Conservation (phyloP, 2,329 filamentous ascomycete species). For the Neonectria magnoliae region DNA sequence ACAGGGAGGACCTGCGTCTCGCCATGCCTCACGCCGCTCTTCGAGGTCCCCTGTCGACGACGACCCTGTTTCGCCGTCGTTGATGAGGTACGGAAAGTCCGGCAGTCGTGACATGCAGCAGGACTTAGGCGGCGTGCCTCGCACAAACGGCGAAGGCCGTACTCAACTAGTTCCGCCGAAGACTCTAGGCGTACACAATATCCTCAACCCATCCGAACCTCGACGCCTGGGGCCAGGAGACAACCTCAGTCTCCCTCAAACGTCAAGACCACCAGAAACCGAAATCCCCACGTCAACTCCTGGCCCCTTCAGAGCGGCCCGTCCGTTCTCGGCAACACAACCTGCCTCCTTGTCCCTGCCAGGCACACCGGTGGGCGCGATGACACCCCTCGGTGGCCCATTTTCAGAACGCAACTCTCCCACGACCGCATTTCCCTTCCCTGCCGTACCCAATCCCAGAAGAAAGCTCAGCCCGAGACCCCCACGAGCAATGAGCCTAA, state of each 20-base stretch:
- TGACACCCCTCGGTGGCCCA: conserved; percentile 42
- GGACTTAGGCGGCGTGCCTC: conserved; percentile 33
- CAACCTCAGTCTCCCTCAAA: conserved; percentile 21
- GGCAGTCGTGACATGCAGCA: conserved; percentile 38
- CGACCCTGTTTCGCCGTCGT: conserved; percentile 41
- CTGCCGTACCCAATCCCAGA: conserved; percentile 43
- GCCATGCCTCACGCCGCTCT: conserved; percentile 62
- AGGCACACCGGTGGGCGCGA: conserved; percentile 44
- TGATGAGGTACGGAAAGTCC: conserved; percentile 34
- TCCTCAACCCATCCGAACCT: conserved; percentile 51
- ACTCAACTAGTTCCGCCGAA: conserved; percentile 40
- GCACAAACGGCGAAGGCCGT: conserved; percentile 36
- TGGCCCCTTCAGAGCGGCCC: conserved; percentile 35
- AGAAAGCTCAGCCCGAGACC: conserved; percentile 47
- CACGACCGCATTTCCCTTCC: conserved; percentile 44
- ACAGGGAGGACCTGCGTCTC: conserved; percentile 67
- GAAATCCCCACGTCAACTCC: conserved; percentile 34
- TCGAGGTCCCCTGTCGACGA: conserved; percentile 56
- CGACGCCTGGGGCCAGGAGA: conserved; percentile 33
- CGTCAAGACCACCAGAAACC: conserved; percentile 32
- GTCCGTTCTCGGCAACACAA: conserved; percentile 42
- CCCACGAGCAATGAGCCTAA: conserved; percentile 44
- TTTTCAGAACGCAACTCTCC: conserved; percentile 48
- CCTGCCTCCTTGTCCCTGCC: conserved; percentile 47
- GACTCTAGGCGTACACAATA: conserved; percentile 50